These are phyloP conservation scores for Peniophora sp. DNA, from an alignment of 1,284 basidiomycete species.

Conservation along the genomic window DNA sequence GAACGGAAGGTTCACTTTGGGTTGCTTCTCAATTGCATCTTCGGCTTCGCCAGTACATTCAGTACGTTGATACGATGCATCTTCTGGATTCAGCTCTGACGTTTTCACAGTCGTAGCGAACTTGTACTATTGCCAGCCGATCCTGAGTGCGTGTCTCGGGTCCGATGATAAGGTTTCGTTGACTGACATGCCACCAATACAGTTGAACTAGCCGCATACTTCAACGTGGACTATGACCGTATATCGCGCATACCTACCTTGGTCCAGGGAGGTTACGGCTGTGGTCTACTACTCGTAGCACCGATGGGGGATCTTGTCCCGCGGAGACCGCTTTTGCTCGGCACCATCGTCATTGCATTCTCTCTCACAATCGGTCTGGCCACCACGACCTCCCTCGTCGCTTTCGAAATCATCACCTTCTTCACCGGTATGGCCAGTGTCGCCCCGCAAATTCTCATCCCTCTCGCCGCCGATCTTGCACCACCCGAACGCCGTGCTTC, in stretches of 20 bases:
- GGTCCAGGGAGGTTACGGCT: constrained; percentile 40
- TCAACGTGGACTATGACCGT: constrained; percentile 46
- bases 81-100: not conserved
- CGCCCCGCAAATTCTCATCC: constrained; percentile 35
- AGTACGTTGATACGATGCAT: constrained; percentile 24
- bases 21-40: constrained; percentile 49
- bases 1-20: constrained; percentile 53
- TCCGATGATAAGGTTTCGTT: constrained; percentile 1
- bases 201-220: constrained; percentile 50
- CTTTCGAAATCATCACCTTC: constrained; percentile 39
- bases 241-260: constrained; percentile 51
- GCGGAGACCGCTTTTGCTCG: constrained; percentile 38
- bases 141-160: constrained; percentile 43
- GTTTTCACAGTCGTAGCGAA: constrained; percentile 43
- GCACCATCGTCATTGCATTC: constrained; percentile 29
- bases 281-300: constrained; percentile 41
- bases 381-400: constrained; percentile 29
- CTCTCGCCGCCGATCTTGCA: constrained; percentile 47
- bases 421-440: constrained; percentile 37
- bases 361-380: constrained; percentile 40
- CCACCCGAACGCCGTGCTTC: constrained; percentile 38
- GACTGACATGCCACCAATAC: not conserved
- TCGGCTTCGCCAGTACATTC: constrained; percentile 66
- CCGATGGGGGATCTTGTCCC: constrained; percentile 47
- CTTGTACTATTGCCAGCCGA: constrained; percentile 67